phyloP scores from a whole-genome alignment of 768 basidiomycete species.

The Pisolithus orientalis region DNA sequence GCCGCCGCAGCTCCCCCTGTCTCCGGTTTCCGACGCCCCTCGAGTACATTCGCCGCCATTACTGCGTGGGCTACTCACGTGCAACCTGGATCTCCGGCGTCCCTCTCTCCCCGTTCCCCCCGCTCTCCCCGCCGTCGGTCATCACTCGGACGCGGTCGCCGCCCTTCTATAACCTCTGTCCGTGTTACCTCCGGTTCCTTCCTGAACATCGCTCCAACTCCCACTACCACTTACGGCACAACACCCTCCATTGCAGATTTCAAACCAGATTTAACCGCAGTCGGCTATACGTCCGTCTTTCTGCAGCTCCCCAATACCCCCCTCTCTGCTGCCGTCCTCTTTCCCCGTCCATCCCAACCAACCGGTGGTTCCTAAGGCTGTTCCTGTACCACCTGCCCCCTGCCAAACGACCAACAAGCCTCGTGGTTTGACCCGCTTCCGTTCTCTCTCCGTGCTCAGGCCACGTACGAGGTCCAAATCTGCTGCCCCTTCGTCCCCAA shows the following conservation, averaged over 20 bases:
- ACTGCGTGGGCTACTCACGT: slow-evolving; percentile 59
- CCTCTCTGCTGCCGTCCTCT: slow-evolving; percentile 13
- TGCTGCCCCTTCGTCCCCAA: slow-evolving; percentile 20
- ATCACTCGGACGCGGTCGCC: slow-evolving; percentile 24
- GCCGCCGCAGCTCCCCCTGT: slow-evolving; percentile 15
- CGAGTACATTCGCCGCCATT: slow-evolving; percentile 45
- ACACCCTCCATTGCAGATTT: slow-evolving; percentile 45
- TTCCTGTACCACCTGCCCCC: slow-evolving; percentile 12
- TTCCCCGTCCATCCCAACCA: slow-evolving; percentile 6
- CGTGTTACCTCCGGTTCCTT: slow-evolving; percentile 42
- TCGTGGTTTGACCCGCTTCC: slow-evolving; percentile 38
- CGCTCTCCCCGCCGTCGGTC: slow-evolving; percentile 29
- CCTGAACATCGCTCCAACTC: slow-evolving; percentile 36
- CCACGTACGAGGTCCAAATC: slow-evolving; percentile 34
- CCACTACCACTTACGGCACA: slow-evolving; percentile 24
- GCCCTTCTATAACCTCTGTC: slow-evolving; percentile 34
- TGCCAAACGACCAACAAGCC: slow-evolving; percentile 11
- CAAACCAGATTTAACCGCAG: slow-evolving; percentile 46
- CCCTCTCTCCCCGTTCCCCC: slow-evolving; percentile 35
- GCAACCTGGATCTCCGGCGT: slow-evolving; percentile 61
- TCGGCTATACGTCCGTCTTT: slow-evolving; percentile 65
- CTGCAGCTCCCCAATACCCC: slow-evolving; percentile 52
- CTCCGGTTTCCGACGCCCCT: slow-evolving; percentile 25
- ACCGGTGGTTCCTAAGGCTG: slow-evolving; percentile 5
- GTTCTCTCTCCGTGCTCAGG: slow-evolving; percentile 46